Percentiles rank a stretch among this genome's conserved stretches.
These are phyloP conservation scores for Ottelia alismoides DNA, from an alignment of 106 monocot species.

Conservation along the genomic window DNA sequence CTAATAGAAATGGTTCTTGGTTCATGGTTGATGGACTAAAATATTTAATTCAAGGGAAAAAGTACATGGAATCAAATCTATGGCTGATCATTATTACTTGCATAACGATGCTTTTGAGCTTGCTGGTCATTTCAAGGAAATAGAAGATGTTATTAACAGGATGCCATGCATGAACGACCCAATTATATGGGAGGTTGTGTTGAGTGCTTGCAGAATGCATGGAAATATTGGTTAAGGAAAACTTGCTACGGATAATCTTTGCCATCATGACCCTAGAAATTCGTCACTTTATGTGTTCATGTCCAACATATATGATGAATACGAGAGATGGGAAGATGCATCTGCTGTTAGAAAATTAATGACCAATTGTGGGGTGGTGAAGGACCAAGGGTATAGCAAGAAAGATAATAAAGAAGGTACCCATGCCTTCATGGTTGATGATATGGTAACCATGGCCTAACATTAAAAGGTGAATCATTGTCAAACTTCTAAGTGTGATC, in stretches of 20 bases:
- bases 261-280: slow-evolving; percentile 46
- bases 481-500: no score
- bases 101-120: slow-evolving; percentile 62
- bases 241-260: slow-evolving; percentile 57
- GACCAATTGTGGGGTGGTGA: slow-evolving; percentile 45
- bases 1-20: slow-evolving; percentile 70
- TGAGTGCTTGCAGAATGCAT: slow-evolving; percentile 70
- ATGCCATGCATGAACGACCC: slow-evolving; percentile 65
- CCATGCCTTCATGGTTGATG: slow-evolving; percentile 53
- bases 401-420: slow-evolving; percentile 40
- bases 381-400: slow-evolving; percentile 79
- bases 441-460: no score
- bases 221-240: slow-evolving; percentile 43
- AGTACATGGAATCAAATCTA: slow-evolving; percentile 39
- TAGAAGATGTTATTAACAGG: slow-evolving; percentile 27
- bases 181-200: slow-evolving; percentile 83
- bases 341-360: slow-evolving; percentile 51
- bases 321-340: slow-evolving; percentile 46
- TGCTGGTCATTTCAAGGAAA: slow-evolving; percentile 55
- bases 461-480: no score
- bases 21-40: slow-evolving; percentile 40
- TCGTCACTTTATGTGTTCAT: slow-evolving; percentile 66
- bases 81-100: slow-evolving; percentile 74
- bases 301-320: slow-evolving; percentile 68
- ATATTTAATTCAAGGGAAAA: slow-evolving; percentile 54